Evolutionary conservation across 2,329 filamentous ascomycete genomes (phyloP).

Genomic region (Ophiosphaerella narmari): DNA sequence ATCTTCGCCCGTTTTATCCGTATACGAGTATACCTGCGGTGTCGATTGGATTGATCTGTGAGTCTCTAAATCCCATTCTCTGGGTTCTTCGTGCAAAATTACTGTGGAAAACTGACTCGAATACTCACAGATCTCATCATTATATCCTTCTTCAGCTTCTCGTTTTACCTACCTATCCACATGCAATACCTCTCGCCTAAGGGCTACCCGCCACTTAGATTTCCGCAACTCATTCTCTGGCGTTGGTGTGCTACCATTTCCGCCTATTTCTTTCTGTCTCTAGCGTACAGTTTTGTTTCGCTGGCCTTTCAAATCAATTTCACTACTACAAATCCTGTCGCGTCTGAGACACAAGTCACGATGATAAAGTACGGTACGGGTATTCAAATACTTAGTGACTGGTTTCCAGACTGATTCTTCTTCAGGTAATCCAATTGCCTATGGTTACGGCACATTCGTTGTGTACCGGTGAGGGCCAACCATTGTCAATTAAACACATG

Average conservation of each 20-base stretch:
- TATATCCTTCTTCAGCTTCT: conserved; percentile 68
- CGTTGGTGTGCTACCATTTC: conserved; percentile 60
- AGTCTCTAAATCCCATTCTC: neutral
- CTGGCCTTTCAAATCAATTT: conserved; percentile 69
- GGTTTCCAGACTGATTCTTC: neutral
- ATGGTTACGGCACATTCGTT: conserved; percentile 62
- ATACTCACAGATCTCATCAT: conserved; percentile 61
- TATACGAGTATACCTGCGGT: conserved; percentile 61
- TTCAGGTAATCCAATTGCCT: conserved; percentile 56
- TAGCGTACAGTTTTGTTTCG: conserved; percentile 67
- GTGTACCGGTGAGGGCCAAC: conserved; percentile 56
- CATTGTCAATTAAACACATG: too few species aligned
- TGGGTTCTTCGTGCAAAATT: too few species aligned
- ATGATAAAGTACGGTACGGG: conserved; percentile 21
- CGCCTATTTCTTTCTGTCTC: conserved; percentile 65
- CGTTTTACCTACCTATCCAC: conserved; percentile 68
- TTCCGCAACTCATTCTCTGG: conserved; percentile 63
- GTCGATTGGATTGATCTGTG: conserved; percentile 65
- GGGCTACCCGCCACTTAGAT: conserved; percentile 62
- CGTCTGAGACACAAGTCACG: conserved; percentile 51
- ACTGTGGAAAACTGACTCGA: too few species aligned
- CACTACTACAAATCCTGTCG: conserved; percentile 46
- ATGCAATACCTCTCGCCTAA: conserved; percentile 61
- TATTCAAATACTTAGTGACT: neutral
- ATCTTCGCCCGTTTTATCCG: conserved; percentile 64